phyloP scores from a whole-genome alignment of 805 yeast species.

The Hanseniaspora clermontiae region DNA sequence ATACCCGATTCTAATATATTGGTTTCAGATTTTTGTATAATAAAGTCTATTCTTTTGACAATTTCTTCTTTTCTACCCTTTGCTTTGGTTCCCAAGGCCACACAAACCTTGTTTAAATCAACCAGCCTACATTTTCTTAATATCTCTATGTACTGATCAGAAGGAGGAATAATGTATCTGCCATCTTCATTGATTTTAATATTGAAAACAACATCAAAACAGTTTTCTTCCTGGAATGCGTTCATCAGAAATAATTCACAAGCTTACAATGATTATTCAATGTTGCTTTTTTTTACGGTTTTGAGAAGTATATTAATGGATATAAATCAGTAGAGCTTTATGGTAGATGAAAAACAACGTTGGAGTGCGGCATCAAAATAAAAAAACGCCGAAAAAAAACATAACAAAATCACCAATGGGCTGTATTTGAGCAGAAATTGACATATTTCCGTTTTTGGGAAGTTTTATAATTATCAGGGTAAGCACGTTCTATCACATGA shows the following conservation, averaged over 20 bases:
- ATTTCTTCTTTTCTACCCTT: conserved; percentile 29
- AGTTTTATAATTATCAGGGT: no score
- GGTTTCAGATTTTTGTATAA: background rate
- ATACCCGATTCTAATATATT: background rate
- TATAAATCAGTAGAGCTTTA: no score
- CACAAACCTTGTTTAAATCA: background rate
- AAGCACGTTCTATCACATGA: no score
- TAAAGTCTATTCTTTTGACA: background rate
- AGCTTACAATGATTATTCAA: background rate
- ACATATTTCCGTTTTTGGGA: no score
- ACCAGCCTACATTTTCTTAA: background rate
- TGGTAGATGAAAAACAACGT: background rate
- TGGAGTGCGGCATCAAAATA: background rate
- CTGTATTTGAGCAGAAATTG: background rate
- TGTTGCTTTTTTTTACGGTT: background rate
- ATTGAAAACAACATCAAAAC: background rate
- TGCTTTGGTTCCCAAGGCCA: conserved; percentile 21
- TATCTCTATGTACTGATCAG: conserved; percentile 14
- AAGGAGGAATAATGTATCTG: background rate
- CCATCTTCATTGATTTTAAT: background rate
- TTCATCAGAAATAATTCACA: background rate
- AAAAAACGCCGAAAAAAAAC: no score
- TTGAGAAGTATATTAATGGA: no score
- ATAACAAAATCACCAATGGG: background rate
- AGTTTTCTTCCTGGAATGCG: background rate